Evolutionary conservation across 129 eudicot genomes (phyloP).

Genomic region (Kitagawia praeruptora): DNA sequence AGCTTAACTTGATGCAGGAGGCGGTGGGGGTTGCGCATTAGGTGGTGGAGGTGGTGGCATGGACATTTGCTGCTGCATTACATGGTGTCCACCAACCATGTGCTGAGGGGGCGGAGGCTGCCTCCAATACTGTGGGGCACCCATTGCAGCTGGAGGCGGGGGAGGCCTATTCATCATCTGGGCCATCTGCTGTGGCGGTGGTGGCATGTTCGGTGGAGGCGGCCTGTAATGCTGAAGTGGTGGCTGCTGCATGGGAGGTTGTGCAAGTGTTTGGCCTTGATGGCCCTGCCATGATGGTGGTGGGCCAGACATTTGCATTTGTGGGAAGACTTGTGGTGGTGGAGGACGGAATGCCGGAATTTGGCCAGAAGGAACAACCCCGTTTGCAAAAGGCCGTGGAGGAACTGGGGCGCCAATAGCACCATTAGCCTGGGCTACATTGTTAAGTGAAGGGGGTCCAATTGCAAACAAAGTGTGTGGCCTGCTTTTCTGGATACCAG

Average conservation of each 20-base stretch:
- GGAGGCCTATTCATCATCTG: slow-evolving; percentile 53
- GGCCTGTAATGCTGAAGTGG: slow-evolving; percentile 44
- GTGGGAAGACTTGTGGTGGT: slow-evolving; percentile 48
- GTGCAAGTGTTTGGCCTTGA: slow-evolving; percentile 31
- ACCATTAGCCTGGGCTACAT: slow-evolving; percentile 54
- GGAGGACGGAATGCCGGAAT: slow-evolving; percentile 62
- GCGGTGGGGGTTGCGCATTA: slow-evolving; percentile 38
- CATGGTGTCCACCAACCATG: slow-evolving; percentile 50
- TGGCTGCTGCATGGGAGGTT: slow-evolving; percentile 28
- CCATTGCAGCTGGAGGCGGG: slow-evolving; percentile 70
- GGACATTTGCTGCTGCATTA: slow-evolving; percentile 73
- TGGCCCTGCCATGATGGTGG: slow-evolving; percentile 77
- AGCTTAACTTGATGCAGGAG: slow-evolving; percentile 38
- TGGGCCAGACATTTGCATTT: slow-evolving; percentile 64
- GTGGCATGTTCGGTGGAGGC: slow-evolving; percentile 47
- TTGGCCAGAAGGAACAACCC: slow-evolving; percentile 48
- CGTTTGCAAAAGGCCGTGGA: slow-evolving; percentile 69
- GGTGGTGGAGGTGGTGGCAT: slow-evolving; percentile 54
- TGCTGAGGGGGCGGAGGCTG: slow-evolving; percentile 92
- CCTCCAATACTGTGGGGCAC: slow-evolving; percentile 59
- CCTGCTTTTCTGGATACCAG: slow-evolving; percentile 66
- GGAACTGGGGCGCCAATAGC: slow-evolving; percentile 38
- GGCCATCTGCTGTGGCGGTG: slow-evolving; percentile 64
- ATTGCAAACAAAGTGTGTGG: slow-evolving; percentile 98
- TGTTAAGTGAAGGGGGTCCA: slow-evolving; percentile 75